Evolutionary conservation across 108 stramenopile genomes (phyloP).

Genomic region (Cylindrotheca fusiformis): DNA sequence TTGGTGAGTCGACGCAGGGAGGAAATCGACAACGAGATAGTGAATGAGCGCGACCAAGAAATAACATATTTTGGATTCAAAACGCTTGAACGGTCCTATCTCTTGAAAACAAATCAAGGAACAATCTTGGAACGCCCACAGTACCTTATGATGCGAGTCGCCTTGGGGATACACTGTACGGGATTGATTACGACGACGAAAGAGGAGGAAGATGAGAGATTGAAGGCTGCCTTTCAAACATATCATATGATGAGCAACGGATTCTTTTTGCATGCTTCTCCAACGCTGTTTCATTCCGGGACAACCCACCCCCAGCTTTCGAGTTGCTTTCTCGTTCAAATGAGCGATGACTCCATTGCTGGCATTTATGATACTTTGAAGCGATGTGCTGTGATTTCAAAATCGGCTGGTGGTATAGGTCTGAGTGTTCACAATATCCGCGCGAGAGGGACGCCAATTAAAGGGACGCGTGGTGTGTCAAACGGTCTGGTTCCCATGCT

Average conservation of each 20-base stretch:
- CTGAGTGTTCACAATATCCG: constrained; percentile 94
- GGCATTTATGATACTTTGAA: constrained; percentile 98
- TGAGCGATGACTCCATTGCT: constrained; percentile 95
- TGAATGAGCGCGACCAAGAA: constrained; percentile 77
- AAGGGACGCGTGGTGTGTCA: constrained; percentile 91
- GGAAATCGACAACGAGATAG: constrained; percentile 72
- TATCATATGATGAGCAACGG: constrained; percentile 94
- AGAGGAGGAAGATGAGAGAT: constrained; percentile 52
- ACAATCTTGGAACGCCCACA: constrained; percentile 88
- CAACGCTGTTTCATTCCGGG: constrained; percentile 96
- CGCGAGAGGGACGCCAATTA: constrained; percentile 87
- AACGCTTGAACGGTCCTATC: constrained; percentile 89
- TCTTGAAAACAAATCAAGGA: constrained; percentile 56
- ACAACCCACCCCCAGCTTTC: constrained; percentile 95
- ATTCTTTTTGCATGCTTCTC: constrained; percentile 96
- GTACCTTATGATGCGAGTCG: constrained; percentile 97
- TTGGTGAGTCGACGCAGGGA: constrained; percentile 51
- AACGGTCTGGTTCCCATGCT: constrained; percentile 99
- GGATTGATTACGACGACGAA: constrained; percentile 1
- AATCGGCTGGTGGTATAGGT: constrained; percentile 96
- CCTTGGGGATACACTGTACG: constrained; percentile 92
- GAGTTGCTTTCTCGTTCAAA: constrained; percentile 93
- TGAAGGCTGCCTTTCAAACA: constrained; percentile 89
- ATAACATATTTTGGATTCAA: constrained; percentile 98
- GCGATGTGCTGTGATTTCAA: constrained; percentile 92